Evolutionary conservation across 2,329 filamentous ascomycete species (phyloP).

Genomic region (Pestalotiopsis sp.): DNA sequence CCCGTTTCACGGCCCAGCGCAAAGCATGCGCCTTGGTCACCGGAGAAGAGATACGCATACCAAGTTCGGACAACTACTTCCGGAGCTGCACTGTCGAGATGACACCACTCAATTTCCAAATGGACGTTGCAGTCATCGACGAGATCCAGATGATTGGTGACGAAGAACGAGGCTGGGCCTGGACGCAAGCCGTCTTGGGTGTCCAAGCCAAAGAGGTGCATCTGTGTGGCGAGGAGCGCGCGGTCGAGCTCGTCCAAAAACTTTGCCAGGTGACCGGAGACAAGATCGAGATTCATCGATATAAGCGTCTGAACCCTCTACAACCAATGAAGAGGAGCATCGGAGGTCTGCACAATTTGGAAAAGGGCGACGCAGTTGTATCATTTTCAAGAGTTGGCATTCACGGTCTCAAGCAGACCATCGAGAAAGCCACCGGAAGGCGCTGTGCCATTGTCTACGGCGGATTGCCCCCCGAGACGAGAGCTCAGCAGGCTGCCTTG

Average conservation of each 20-base stretch:
- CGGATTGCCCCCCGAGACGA: conserved; percentile 85
- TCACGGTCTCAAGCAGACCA: conserved; percentile 74
- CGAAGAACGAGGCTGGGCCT: conserved; percentile 81
- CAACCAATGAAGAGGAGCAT: conserved; percentile 65
- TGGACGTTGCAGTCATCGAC: conserved; percentile 94
- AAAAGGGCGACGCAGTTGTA: conserved; percentile 90
- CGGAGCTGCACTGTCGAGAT: conserved; percentile 95
- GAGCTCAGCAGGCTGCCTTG: conserved; percentile 83
- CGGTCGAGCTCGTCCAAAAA: conserved; percentile 74
- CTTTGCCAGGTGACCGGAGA: conserved; percentile 81
- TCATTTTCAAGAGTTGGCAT: conserved; percentile 81
- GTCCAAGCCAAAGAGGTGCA: conserved; percentile 87
- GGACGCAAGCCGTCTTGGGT: conserved; percentile 88
- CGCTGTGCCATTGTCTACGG: conserved; percentile 94
- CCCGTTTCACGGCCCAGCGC: conserved; percentile 78
- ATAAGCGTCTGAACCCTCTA: conserved; percentile 80
- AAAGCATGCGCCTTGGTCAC: conserved; percentile 79
- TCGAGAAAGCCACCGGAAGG: conserved; percentile 74
- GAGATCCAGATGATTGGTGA: conserved; percentile 98
- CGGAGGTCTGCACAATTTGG: conserved; percentile 61
- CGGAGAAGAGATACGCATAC: conserved; percentile 81
- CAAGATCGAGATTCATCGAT: conserved; percentile 76
- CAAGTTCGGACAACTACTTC: conserved; percentile 60
- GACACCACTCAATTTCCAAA: conserved; percentile 52
- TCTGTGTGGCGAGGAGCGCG: conserved; percentile 86